Percentiles rank a stretch among this genome's conserved stretches.
phyloP scores from a whole-genome alignment of 2,329 filamentous ascomycete species.

The Cladosporium sp. region DNA sequence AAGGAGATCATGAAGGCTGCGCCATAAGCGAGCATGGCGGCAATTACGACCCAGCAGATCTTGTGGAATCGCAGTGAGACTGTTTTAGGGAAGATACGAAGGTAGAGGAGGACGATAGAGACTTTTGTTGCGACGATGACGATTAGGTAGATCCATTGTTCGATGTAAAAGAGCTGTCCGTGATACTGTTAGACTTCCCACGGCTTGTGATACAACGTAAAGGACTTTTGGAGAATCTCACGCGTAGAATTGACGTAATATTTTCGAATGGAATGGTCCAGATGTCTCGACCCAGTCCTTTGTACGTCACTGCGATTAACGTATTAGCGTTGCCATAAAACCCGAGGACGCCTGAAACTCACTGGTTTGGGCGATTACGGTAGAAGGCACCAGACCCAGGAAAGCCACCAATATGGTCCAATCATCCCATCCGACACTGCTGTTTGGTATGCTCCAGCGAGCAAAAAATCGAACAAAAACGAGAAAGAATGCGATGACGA shows the following conservation, averaged over 20 bases:
- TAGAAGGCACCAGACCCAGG: neutral
- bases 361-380: neutral
- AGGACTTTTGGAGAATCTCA: neutral
- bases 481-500: neutral
- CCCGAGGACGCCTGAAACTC: neutral
- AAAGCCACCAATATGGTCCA: slow-evolving; percentile 4
- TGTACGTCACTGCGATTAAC: neutral
- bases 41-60: neutral
- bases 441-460: neutral
- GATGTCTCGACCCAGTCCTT: neutral
- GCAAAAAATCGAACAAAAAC: neutral
- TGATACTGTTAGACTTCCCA: neutral
- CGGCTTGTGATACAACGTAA: neutral
- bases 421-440: slow-evolving; percentile 19
- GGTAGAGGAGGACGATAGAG: slow-evolving; percentile 6
- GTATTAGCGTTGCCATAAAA: neutral
- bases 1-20: neutral
- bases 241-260: neutral
- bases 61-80: neutral
- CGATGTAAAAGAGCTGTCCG: neutral
- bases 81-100: neutral
- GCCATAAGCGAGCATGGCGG: neutral
- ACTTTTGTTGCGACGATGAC: neutral
- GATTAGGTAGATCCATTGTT: neutral
- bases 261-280: neutral